Evolutionary conservation across 345 rosid species (phyloP), one percentile per base, ranked within the genome.

Genomic region (Hypericum androsaemum): DNA sequence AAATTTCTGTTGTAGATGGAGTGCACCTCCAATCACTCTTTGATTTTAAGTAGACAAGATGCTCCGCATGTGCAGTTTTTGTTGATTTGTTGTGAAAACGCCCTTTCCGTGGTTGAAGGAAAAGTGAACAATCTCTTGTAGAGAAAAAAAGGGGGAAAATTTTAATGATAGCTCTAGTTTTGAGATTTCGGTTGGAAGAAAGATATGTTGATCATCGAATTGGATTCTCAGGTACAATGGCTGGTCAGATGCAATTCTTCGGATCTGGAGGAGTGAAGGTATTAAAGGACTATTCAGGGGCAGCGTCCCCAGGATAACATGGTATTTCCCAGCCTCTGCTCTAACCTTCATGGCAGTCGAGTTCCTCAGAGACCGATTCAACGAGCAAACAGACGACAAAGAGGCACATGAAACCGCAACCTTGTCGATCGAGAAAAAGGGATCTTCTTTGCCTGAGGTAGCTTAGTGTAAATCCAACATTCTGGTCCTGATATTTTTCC

Each of bases 271-370:
- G 63, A 59, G 42, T 11, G 97, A 89, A 79, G 97, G 97, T 13
- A 61, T 66, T 0, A 73, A 77, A 43, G 97, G 96, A 6, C 61
- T 89, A 62, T 89, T 89, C 67, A 68, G 86, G 46, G 96, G 96
- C 64, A 89, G 97, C 69, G 60, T 89, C 60, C 95, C 97, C 14
- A 77, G 97, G 62, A 82, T 86, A 53, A 74, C 84, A 53, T 89
- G 97, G 97, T 84, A 89, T 59, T 73, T 89, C 65, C 95, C 97
- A 14, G 97, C 97, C 37, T 86, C 94, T 8, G 96, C 97, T 39
- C 88, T 89, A 11, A 89, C 88, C 8, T 89, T 89, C 85, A 89
- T 89, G 97, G 97, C 90, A 16, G 88, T 89, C 8, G 97, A 89
- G 71, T 84, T 81, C 66, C 83, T 89, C 16, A 77, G 97, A 60